A percentile compares a stretch with the other conserved stretches of the same genome.
phyloP scores from a whole-genome alignment of 805 yeast genomes.

The Wickerhamiella australiensis region DNA sequence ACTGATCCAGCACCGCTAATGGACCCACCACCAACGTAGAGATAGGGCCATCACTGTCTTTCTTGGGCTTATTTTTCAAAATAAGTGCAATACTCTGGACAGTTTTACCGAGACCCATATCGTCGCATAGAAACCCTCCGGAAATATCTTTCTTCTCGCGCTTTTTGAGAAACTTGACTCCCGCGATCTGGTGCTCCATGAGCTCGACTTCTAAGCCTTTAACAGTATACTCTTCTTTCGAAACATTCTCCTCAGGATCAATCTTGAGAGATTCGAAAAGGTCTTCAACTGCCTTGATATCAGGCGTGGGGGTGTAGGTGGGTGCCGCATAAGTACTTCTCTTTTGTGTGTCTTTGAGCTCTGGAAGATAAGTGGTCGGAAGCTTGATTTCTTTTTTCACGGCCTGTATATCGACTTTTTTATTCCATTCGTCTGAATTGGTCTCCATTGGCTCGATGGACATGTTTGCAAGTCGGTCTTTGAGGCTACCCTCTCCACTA shows the following conservation, averaged over 20 bases:
- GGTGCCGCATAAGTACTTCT: neutral
- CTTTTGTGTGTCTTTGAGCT: constrained; percentile 1
- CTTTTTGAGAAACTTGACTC: constrained; percentile 32
- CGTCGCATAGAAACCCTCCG: constrained; percentile 69
- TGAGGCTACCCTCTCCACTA: neutral
- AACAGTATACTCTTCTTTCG: constrained; percentile 18
- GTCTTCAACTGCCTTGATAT: constrained; percentile 15
- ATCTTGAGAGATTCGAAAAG: constrained; percentile 13
- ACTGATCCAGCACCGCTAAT: constrained; percentile 33
- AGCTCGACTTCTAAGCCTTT: constrained; percentile 33
- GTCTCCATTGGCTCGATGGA: constrained; percentile 23
- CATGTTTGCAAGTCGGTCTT: neutral
- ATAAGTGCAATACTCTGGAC: constrained; percentile 64
- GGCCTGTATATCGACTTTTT: constrained; percentile 13
- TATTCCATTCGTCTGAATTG: constrained; percentile 20
- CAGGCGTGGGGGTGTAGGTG: neutral
- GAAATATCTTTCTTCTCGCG: constrained; percentile 31
- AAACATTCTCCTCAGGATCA: constrained; percentile 10
- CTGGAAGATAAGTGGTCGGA: neutral
- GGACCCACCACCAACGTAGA: constrained; percentile 35
- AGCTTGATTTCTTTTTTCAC: constrained; percentile 9
- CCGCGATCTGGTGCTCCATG: constrained; percentile 38
- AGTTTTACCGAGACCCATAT: constrained; percentile 85
- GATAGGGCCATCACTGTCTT: neutral
- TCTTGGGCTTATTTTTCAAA: constrained; percentile 28